Percentiles rank a stretch among this genome's conserved stretches.
Conservation (phyloP, 495 filamentous ascomycete genomes). For the Penicillium arizonense region DNA sequence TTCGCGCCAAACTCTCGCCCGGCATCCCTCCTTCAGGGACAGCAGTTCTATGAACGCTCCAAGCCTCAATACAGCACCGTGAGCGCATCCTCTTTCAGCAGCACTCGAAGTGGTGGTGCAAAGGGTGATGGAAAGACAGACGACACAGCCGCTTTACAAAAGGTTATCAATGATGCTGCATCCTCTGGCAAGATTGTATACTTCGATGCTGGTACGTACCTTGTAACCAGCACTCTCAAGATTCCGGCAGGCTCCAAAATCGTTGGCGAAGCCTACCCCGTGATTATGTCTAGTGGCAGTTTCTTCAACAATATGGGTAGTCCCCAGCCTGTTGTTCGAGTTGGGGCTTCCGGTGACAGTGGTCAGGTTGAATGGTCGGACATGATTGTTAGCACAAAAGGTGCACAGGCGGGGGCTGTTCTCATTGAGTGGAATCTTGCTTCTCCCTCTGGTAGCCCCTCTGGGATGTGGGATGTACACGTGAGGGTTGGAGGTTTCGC, state of each 20-base stretch:
- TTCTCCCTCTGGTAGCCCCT: too few relatives aligned
- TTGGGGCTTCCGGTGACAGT: slow-evolving; percentile 70
- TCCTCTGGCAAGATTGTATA: slow-evolving; percentile 53
- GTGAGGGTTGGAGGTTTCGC: slow-evolving; percentile 22
- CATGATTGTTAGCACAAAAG: slow-evolving; percentile 59
- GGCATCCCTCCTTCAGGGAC: slow-evolving; percentile 19
- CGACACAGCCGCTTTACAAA: slow-evolving; percentile 50
- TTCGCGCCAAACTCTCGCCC: slow-evolving; percentile 27
- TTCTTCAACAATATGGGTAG: slow-evolving; percentile 61
- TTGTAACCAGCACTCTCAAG: slow-evolving; percentile 68
- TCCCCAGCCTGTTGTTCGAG: slow-evolving; percentile 66
- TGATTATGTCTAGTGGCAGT: slow-evolving; percentile 70
- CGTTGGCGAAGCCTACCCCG: slow-evolving; percentile 73
- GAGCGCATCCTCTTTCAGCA: slow-evolving; percentile 50
- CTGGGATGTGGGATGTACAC: too few relatives aligned
- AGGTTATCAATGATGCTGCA: slow-evolving; percentile 31
- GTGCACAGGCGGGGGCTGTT: slow-evolving; percentile 59
- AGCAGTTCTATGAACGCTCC: slow-evolving; percentile 39
- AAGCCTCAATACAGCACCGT: slow-evolving; percentile 48
- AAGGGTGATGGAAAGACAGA: slow-evolving; percentile 66
- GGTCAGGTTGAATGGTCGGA: slow-evolving; percentile 56
- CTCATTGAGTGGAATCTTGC: slow-evolving; percentile 59
- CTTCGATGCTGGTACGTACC: slow-evolving; percentile 74
- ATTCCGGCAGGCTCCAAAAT: slow-evolving; percentile 71
- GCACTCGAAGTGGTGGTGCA: slow-evolving; percentile 54